Evolutionary conservation across 306 rosid species (phyloP), one percentile per base, ranked within the genome.

Genomic region (Oxytropis ochrocephala): DNA sequence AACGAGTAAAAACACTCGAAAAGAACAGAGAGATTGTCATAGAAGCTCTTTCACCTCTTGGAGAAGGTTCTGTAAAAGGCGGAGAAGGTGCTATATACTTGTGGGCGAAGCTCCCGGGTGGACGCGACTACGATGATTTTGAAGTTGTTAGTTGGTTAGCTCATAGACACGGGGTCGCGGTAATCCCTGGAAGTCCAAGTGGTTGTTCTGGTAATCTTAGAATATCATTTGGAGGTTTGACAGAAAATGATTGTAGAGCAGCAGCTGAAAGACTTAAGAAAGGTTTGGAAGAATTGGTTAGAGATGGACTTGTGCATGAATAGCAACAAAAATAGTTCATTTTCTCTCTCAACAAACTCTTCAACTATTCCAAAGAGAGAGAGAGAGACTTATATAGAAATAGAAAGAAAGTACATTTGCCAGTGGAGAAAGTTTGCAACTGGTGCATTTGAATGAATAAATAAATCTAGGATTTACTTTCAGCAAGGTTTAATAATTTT

Each of bases 31-130:
- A 87, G 13, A 91, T 87, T 30, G 74, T 94, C 17, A 11, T 76
- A 10, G 74, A 87, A 67, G 97, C 97, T 0, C 91, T 94, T 8
- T 80, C 97, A 0, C 86, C 91, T 51, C 96, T 95, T 0, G 99
- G 96, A 55, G 73, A 80, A 75, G 87, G 83, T 27, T 82, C 86
- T n/a, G 92, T 91, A 11, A 95, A 84, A 80, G 99, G 99, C 64
- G 99, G 99, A 41, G 92, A 95, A 72, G 99, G 97, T 48, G 96
- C 99, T 9, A 85, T 95, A 50, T 95, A 95, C 86, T 67, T 95
- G 7, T 95, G 96, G 96, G 97, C 96, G 17, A 95, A 95, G 92
- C 96, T 95, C 27, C 99, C 99, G 0, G 85, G 81, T 1, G 58
- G 81, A 18, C 83, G 70, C 9, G 62, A 51, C 1, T 36, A 54